Conservation (phyloP, 1,139 yeast genomes). For the Torulaspora pretoriensis region DNA sequence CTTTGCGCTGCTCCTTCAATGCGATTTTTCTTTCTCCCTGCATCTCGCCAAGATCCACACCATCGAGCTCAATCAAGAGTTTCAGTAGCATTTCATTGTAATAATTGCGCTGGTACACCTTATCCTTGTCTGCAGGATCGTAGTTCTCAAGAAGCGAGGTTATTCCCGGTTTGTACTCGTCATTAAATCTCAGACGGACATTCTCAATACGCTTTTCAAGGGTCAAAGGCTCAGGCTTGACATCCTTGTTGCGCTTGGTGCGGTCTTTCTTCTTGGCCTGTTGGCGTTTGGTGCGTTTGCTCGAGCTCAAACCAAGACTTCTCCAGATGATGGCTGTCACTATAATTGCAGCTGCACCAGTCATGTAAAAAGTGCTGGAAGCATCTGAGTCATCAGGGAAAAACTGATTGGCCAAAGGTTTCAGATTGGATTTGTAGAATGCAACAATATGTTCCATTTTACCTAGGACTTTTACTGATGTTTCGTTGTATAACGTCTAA, state of each 20-base stretch:
- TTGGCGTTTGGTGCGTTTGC: background rate
- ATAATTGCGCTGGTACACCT: slow-evolving; percentile 51
- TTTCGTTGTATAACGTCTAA: background rate
- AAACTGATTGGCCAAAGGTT: slow-evolving; percentile 9
- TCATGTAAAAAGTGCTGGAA: slow-evolving; percentile 13
- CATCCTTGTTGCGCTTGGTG: slow-evolving; percentile 7
- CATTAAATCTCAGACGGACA: slow-evolving; percentile 26
- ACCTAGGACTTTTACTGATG: background rate
- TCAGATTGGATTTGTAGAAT: slow-evolving; percentile 4
- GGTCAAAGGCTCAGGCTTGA: slow-evolving; percentile 22
- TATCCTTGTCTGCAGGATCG: slow-evolving; percentile 34
- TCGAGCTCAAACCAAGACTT: slow-evolving; percentile 6
- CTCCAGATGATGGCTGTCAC: slow-evolving; percentile 16
- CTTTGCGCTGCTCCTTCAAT: slow-evolving; percentile 56
- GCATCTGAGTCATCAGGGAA: slow-evolving; percentile 12
- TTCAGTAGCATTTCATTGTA: slow-evolving; percentile 66
- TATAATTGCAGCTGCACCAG: slow-evolving; percentile 16
- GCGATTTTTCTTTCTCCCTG: slow-evolving; percentile 41
- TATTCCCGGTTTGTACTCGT: slow-evolving; percentile 29
- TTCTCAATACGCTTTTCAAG: slow-evolving; percentile 29
- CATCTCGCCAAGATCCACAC: slow-evolving; percentile 48
- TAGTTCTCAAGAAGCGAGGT: slow-evolving; percentile 21
- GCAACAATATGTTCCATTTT: slow-evolving; percentile 6
- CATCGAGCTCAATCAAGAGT: slow-evolving; percentile 61
- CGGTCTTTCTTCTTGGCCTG: slow-evolving; percentile 8